Conservation (phyloP, 345 rosid species). For the Eucalyptus pauciflora region DNA sequence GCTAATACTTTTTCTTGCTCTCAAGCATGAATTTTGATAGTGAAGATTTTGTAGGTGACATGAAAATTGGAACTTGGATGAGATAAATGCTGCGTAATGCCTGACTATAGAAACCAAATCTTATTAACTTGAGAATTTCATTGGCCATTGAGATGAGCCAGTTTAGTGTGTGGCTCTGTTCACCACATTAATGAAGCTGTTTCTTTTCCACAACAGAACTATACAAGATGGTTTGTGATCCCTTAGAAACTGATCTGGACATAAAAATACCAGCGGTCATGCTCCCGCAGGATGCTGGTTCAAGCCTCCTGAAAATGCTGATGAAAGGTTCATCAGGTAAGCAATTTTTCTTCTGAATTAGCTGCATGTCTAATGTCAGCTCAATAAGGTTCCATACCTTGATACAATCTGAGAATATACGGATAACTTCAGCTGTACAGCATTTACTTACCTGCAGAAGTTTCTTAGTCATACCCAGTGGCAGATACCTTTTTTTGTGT, state of each 20-base stretch:
- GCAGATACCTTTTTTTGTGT: not conserved
- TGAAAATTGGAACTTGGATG: not conserved
- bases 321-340: conserved; percentile 54
- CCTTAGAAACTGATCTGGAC: conserved; percentile 88
- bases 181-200: not conserved
- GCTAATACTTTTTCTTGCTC: not conserved
- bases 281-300: conserved; percentile 97
- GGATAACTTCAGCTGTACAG: not conserved
- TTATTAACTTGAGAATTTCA: not conserved
- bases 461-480: not conserved
- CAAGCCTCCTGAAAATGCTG: conserved; percentile 60
- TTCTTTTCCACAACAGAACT: conserved; percentile 41
- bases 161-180: not conserved
- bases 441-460: not conserved
- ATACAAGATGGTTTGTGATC: conserved; percentile 99
- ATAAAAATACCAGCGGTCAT: conserved; percentile 83
- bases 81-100: not conserved
- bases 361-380: not conserved
- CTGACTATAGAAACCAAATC: not conserved
- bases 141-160: not conserved
- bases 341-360: not conserved
- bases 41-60: not conserved
- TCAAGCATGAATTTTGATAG: not conserved
- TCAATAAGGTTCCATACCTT: not conserved
- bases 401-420: not conserved